Evolutionary conservation across 2,329 filamentous ascomycete genomes (phyloP), one percentile per base, ranked within the genome.

Genomic region (Pseudohalonectria lignicola): DNA sequence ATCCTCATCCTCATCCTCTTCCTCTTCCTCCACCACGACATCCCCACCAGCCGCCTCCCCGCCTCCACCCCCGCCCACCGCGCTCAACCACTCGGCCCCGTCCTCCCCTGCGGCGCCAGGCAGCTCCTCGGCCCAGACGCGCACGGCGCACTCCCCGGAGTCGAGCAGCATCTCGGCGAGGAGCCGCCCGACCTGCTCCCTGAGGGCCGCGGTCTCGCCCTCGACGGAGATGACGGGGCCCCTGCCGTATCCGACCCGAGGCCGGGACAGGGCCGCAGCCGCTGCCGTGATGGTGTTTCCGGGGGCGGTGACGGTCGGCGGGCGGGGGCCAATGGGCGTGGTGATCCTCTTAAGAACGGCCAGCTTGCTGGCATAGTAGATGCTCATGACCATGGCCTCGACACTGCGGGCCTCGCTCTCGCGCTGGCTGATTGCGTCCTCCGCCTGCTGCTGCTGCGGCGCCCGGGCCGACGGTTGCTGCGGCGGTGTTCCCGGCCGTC

Each of bases 211-310:
- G 41, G 80, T 73, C 15, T 81, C 69, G 1, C 88, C 88, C 57
- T 96, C 90, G 20, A 96, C 64, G 1, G 85, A 82, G 44, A 96
- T 79, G 28, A 95, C 73, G 1, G 83, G 75, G 0, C 90, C 88
- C n/a, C n/a, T n/a, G n/a, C n/a, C n/a, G n/a, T n/a, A n/a, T n/a
- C n/a, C n/a, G n/a, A n/a, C n/a, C n/a, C n/a, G n/a, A n/a, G n/a
- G n/a, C n/a, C 87, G 74, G 6, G 66, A 63, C 47, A 65, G 59
- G 42, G 59, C 53, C 2, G 45, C 44, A 3, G 50, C 26, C 45
- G 4, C 48, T 49, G 12, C 26, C 8, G 8, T 12, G 8, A 26
- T 7, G 23, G 8, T 26, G 23, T 26, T 26, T 7, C 23, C 12
- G 39, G 5, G 39, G 28, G 11, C 28, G 31, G 17, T 26, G 16